Conservation (phyloP, 352 stramenopile species). For the Phytophthora constricta region DNA sequence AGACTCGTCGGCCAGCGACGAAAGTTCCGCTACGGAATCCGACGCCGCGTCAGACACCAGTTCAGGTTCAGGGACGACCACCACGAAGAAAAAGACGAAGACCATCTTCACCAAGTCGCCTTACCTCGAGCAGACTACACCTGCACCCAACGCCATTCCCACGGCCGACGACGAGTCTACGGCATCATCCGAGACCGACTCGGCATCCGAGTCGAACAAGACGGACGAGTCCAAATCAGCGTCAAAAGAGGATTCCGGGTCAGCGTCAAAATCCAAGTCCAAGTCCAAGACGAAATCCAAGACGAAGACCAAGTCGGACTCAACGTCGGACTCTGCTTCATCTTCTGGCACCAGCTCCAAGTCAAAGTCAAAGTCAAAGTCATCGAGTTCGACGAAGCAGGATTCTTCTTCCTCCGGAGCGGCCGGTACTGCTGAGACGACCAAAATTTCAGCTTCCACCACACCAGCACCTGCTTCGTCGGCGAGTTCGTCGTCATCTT, state of each 20-base stretch:
- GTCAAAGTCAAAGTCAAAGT: constrained; percentile 12
- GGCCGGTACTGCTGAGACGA: constrained; percentile 8
- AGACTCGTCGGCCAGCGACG: not conserved
- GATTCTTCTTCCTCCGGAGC: constrained; percentile 12
- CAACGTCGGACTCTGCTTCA: constrained; percentile 14
- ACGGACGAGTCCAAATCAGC: constrained; percentile 9
- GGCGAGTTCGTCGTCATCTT: constrained; percentile 20
- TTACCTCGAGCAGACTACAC: constrained; percentile 37
- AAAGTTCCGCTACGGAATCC: not conserved
- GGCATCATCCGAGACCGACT: not conserved
- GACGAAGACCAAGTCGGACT: constrained; percentile 18
- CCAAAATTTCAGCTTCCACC: constrained; percentile 1
- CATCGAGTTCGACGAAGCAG: constrained; percentile 5
- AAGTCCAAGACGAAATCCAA: constrained; percentile 6
- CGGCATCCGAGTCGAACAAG: constrained; percentile 12
- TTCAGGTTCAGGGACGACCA: constrained; percentile 15
- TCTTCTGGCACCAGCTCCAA: constrained; percentile 10
- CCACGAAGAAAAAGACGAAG: constrained; percentile 36
- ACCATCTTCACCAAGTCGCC: constrained; percentile 43
- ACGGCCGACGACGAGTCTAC: constrained; percentile 18
- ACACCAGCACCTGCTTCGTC: constrained; percentile 15
- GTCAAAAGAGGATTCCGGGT: not conserved
- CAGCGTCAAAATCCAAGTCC: constrained; percentile 10
- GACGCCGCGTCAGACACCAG: constrained; percentile 5
- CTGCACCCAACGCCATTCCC: constrained; percentile 38